Evolutionary conservation across 306 rosid species (phyloP), one percentile per base, ranked within the genome.

Genomic region (Pachyrhizus erosus): DNA sequence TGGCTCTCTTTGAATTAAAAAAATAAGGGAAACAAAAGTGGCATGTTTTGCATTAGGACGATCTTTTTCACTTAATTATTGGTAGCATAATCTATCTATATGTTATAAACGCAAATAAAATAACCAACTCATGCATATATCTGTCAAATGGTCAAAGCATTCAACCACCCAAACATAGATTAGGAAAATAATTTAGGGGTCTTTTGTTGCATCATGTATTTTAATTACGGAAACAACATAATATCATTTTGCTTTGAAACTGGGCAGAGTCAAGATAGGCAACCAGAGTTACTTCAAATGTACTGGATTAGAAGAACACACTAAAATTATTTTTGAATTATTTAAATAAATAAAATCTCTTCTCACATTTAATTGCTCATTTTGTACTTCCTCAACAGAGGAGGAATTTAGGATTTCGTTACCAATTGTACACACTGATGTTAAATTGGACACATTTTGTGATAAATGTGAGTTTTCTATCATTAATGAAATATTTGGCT

Each of bases 31-130:
- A 64, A 42, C 20, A 75, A 77, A 65, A 84, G 78, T 84, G 88
- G 54, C 87, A 83, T 70, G 70, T 68, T 72, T 29, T 52, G 64
- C 66, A 43, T 71, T 60, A 46, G 33, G 78, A 77, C 70, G n/a
- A 85, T 81, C 91, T 46, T 84, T 83, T 80, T 67, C 88, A 76
- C 72, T 85, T 42, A 70, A 82, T 75, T 83, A 81, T 83, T 81
- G 83, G 84, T 68, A 78, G 82, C 81, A 81, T 78, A 57, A 23
- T 46, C 18, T 11, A 7, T 27, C 10, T 58, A 11, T 49, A 31
- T 64, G 24, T 9, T 37, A 34, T 37, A 34, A 2, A 18, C 21
- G 3, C 10, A 68, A 20, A 67, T 52, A n/a, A 2, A 27, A 27
- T 49, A 11, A 29, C 55, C 14, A 54, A 54, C 34, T 11, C 54